Base-by-base conservation (phyloP, 441 rosid genomes). In the Macaranga tanarius region DNA sequence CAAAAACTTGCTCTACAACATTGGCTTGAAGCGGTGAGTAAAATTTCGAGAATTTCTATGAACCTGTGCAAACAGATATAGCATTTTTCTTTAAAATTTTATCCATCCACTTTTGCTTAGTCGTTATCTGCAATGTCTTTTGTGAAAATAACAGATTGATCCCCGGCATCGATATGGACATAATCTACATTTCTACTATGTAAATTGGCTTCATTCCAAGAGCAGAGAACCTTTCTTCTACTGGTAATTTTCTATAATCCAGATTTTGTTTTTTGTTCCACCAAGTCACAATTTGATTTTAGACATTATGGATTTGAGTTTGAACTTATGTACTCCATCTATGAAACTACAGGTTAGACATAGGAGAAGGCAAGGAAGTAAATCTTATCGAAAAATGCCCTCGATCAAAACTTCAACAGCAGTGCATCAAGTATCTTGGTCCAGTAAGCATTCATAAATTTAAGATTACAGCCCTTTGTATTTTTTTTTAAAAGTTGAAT, bases 121-220 rank as follows among this genome's bases (percentile, higher is more conserved):
- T 28, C 1, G 52, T 69, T 11, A 26, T 57, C 25, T 28, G 2
- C 17, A 5, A 44, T 75, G 8, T 20, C 50, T 34, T 38, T 23
- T 68, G 73, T 45, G 20, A 5, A 56, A 58, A 74, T 45, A 40
- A 80, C 83, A 93, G 98, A 95, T 93, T 70, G 99, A 95, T 76
- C 97, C 97, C 31, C 78, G 98, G 70, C 99, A 95, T 86, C 89
- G 97, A 38, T 95, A 93, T 76, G 98, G 99, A 73, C 98, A 95
- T 79, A 95, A 93, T 83, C 75, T 95, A 22, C 98, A 90, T 80
- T 90, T 89, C 78, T 93, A 95, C 81, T 92, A 89, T 75, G 85
- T 73, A 40, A 83, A 80, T 22, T 95, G 99, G 99, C 91, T 88
- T 75, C 95, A 83, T 40, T 89, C 89, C 72, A 90, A 87, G 66